A percentile compares a stretch with the other conserved stretches of the same genome.
Conservation (phyloP, 306 rosid genomes). For the Parietaria judaica region DNA sequence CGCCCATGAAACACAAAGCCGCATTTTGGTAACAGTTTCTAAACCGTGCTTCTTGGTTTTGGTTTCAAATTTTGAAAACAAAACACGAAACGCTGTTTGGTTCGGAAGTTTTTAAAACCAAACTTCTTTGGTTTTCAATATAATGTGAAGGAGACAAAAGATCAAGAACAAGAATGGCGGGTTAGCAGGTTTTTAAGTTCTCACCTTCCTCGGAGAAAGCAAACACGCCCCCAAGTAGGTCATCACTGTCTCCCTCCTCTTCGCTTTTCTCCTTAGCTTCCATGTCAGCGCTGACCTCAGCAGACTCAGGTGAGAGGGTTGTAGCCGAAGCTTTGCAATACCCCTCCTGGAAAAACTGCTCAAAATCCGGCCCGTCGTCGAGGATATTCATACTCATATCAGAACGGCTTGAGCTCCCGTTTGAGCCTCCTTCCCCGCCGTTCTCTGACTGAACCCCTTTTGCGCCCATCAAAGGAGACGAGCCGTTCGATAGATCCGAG, state of each 20-base stretch:
- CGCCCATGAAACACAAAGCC: no score
- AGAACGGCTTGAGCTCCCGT: conserved; percentile 48
- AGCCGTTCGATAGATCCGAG: conserved; percentile 19
- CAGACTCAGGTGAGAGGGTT: conserved; percentile 35
- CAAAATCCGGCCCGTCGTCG: conserved; percentile 63
- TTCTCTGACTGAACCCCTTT: conserved; percentile 38
- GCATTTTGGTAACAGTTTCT: no score
- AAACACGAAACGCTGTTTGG: no score
- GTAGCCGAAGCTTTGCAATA: conserved; percentile 52
- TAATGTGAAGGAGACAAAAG: no score
- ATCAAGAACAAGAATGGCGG: no score
- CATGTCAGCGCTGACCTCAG: conserved; percentile 50
- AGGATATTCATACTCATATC: conserved; percentile 53
- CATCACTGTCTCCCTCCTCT: conserved; percentile 64
- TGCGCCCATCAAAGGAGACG: conserved; percentile 28
- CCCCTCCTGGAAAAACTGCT: conserved; percentile 68
- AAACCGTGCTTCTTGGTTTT: no score
- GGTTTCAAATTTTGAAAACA: no score
- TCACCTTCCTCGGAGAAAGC: conserved; percentile 88
- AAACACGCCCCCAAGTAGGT: conserved; percentile 78
- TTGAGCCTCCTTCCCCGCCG: conserved; percentile 38
- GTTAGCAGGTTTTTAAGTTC: background rate
- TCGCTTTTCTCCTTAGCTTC: conserved; percentile 75
- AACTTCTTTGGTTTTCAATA: no score
- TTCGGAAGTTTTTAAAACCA: no score